Evolutionary conservation across 352 stramenopile genomes (phyloP).

Genomic region (Phytophthora kernoviae): DNA sequence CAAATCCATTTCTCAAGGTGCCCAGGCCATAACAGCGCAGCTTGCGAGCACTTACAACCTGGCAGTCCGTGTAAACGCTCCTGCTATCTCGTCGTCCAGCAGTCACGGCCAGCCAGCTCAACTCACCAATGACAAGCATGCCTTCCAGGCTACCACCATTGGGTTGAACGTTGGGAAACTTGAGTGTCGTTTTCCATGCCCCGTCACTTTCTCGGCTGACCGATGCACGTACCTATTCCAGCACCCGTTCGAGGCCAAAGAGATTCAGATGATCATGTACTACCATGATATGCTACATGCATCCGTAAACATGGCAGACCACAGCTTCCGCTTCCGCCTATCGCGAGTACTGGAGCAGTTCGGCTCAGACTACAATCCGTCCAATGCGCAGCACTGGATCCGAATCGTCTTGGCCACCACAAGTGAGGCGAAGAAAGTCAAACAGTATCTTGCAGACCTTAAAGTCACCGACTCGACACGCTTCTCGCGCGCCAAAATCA

Average conservation of each 20-base stretch:
- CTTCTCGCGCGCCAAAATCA: constrained; percentile 2
- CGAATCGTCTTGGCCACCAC: constrained; percentile 56
- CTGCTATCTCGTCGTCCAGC: constrained; percentile 4
- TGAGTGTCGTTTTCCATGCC: constrained; percentile 66
- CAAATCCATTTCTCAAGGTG: constrained; percentile 54
- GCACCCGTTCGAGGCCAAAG: constrained; percentile 68
- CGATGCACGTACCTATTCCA: constrained; percentile 75
- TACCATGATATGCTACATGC: constrained; percentile 70
- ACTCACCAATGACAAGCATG: constrained; percentile 2
- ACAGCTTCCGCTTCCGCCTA: constrained; percentile 57
- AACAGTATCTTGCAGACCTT: constrained; percentile 36
- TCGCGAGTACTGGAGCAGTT: constrained; percentile 56
- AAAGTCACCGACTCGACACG: constrained; percentile 12
- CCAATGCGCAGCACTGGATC: constrained; percentile 65
- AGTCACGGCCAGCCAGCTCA: not conserved
- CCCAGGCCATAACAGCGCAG: constrained; percentile 54
- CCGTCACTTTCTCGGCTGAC: constrained; percentile 50
- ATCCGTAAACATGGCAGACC: constrained; percentile 42
- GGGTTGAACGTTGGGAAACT: constrained; percentile 56
- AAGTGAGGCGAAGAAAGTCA: constrained; percentile 49
- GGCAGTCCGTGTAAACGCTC: constrained; percentile 5
- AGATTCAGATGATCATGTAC: constrained; percentile 80
- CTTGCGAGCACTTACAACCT: constrained; percentile 54
- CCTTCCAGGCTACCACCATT: constrained; percentile 59
- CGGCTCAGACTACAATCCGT: constrained; percentile 59